These are phyloP conservation scores for Osmanthus fragrans DNA, from an alignment of 257 asterid species.

Conservation along the genomic window DNA sequence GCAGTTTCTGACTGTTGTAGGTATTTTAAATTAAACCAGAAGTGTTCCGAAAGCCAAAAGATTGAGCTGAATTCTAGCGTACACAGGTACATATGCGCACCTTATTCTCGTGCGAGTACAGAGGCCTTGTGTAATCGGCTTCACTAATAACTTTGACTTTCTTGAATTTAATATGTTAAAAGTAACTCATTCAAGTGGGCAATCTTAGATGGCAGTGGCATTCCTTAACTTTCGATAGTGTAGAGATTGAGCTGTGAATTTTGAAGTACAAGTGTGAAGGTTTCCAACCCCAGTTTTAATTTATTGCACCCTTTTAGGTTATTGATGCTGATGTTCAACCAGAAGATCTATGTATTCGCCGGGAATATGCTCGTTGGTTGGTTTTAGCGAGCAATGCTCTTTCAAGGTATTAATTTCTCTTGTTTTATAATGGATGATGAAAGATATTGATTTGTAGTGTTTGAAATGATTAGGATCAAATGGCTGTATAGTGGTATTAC, in stretches of 20 bases:
- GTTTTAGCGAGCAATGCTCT: constrained; percentile 88
- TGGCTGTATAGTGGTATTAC: constrained; percentile 17
- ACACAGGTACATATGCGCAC: background rate
- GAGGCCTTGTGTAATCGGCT: constrained; percentile 13
- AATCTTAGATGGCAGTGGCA: background rate
- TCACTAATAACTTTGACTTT: constrained; percentile 15
- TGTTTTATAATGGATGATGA: constrained; percentile 1
- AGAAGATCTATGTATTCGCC: constrained; percentile 94
- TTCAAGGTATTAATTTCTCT: constrained; percentile 59
- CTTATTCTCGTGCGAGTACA: background rate
- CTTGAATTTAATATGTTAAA: constrained; percentile 7
- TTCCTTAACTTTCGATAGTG: background rate
- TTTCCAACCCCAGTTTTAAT: constrained; percentile 16
- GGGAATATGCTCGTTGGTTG: constrained; percentile 99
- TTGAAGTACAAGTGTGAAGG: background rate
- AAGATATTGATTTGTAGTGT: constrained; percentile 10
- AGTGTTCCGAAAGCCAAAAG: constrained; percentile 1
- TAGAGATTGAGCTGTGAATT: constrained; percentile 11
- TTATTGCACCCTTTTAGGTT: constrained; percentile 48
- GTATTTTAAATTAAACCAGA: background rate
- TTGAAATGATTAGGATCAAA: constrained; percentile 11
- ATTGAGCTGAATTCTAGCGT: constrained; percentile 1
- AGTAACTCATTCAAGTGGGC: constrained; percentile 7
- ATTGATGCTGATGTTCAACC: constrained; percentile 86
- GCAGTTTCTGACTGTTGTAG: background rate